Percentiles rank a stretch among this genome's conserved stretches.
phyloP scores from a whole-genome alignment of 129 eudicot species.

The Solidago caesia region DNA sequence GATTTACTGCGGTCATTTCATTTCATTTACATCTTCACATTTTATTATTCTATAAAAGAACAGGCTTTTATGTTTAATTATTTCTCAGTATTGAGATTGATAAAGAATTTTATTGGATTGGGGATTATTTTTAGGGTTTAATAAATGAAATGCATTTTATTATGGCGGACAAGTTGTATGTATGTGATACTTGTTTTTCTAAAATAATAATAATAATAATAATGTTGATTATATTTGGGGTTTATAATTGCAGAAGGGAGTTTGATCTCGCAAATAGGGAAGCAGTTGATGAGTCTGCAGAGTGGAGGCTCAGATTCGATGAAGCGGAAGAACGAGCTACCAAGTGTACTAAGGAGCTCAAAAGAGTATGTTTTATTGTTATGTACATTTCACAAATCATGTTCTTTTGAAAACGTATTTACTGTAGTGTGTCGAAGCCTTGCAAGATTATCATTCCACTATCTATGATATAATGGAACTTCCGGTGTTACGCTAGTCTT shows the following conservation, averaged over 20 bases:
- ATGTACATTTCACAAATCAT: not conserved
- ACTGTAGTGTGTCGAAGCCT: not conserved
- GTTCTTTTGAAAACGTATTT: not conserved
- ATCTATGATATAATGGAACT: not conserved
- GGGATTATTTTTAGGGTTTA: not conserved
- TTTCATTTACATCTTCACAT: not conserved
- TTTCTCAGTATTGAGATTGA: not conserved
- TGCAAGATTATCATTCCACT: not conserved
- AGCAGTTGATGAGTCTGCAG: conserved; percentile 98
- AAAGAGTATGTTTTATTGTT: conserved; percentile 34
- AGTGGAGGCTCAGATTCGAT: conserved; percentile 85
- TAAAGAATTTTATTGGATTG: not conserved
- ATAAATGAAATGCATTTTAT: not conserved
- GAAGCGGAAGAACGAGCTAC: conserved; percentile 54
- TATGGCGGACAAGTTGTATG: not conserved
- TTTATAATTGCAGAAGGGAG: conserved; percentile 56
- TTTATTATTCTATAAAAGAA: not conserved
- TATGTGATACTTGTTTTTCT: not conserved
- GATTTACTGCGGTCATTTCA: conserved; percentile 58
- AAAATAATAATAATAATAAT: not conserved
- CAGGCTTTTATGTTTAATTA: not conserved
- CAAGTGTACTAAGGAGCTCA: conserved; percentile 57
- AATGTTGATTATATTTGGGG: not conserved
- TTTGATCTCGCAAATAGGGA: conserved; percentile 91
- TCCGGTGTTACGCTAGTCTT: not conserved